Evolutionary conservation across 1,284 basidiomycete genomes (phyloP).

Genomic region (Phylloboletellus chloephorus): DNA sequence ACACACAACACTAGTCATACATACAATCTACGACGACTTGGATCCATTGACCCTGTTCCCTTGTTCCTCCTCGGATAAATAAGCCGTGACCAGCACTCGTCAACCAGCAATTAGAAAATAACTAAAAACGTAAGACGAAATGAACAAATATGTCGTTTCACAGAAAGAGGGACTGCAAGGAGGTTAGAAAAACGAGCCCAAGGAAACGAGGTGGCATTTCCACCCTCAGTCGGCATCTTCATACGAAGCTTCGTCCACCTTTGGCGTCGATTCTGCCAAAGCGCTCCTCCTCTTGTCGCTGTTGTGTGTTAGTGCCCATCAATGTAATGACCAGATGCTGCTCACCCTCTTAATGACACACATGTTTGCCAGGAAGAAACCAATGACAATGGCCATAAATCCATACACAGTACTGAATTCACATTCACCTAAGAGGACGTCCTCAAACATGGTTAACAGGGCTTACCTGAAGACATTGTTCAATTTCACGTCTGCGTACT

Average conservation of each 20-base stretch:
- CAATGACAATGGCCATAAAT: slow-evolving; percentile 73
- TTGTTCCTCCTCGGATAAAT: too few species aligned
- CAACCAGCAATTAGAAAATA: too few species aligned
- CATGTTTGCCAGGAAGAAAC: slow-evolving; percentile 69
- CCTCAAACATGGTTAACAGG: neutral
- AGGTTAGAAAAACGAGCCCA: neutral
- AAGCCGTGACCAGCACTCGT: too few species aligned
- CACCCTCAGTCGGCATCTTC: slow-evolving; percentile 25
- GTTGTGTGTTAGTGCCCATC: slow-evolving; percentile 18
- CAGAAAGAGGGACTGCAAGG: neutral
- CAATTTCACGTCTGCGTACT: slow-evolving; percentile 62
- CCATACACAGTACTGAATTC: slow-evolving; percentile 59
- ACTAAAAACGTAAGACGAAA: too few species aligned
- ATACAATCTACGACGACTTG: too few species aligned
- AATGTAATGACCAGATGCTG: neutral
- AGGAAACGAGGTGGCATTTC: neutral
- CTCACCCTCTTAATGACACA: slow-evolving; percentile 79
- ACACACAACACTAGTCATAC: too few species aligned
- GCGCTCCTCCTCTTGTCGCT: slow-evolving; percentile 74
- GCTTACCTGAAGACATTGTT: slow-evolving; percentile 75
- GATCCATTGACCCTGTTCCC: too few species aligned
- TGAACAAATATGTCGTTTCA: neutral
- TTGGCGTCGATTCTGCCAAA: slow-evolving; percentile 85
- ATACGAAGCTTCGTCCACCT: slow-evolving; percentile 79
- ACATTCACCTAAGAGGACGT: slow-evolving; percentile 5